Evolutionary conservation across 2,329 filamentous ascomycete species (phyloP), one percentile per base, ranked within the genome.

Genomic region (Nemania serpens): DNA sequence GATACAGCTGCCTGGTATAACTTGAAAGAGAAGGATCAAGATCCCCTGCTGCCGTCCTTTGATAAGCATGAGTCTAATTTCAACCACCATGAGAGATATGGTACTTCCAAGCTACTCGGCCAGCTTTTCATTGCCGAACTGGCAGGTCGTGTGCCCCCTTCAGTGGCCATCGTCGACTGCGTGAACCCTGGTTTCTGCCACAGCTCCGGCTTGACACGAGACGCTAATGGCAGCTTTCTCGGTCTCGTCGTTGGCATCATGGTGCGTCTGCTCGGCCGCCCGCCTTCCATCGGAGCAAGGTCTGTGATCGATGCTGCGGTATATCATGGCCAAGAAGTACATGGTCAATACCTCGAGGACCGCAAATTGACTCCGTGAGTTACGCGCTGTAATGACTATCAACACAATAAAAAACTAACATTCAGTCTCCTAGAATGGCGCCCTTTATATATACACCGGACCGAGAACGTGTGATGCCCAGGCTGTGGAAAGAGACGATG

Each of bases 51-150:
- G 7, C 52, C 64, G 2, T 49, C 62, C 6, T 56, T 69, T 17
- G 58, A 69, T n/a, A 50, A 57, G 37, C n/a, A 34, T 1, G 17
- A 43, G 15, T 3, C 22, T 5, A 55, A 34, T 2, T 68, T 64
- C 12, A 54, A 67, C 10, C 15, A 53, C 10, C 18, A 18, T 15
- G 63, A 69, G n/a, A 45, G 62, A 7, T 66, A 70, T 29, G 17
- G 18, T 2, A 63, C 36, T 0, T 68, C 69, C 3, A 74, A 74
- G 62, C 63, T 71, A 0, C 63, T 75, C 4, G 66, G 59, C 11
- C 68, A 71, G n/a, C 52, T 74, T 3, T 74, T 72, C 52, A n/a
- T 75, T 2, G 63, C 62, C 22, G 68, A 73, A 39, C 54, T 75
- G 3, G 59, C 59, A 3, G 69, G 69, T 10, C 69, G 67, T 15